A percentile compares a stretch with the other conserved stretches of the same genome.
Evolutionary conservation across 352 stramenopile genomes (phyloP).

Genomic region (Paralagenidium karlingii): DNA sequence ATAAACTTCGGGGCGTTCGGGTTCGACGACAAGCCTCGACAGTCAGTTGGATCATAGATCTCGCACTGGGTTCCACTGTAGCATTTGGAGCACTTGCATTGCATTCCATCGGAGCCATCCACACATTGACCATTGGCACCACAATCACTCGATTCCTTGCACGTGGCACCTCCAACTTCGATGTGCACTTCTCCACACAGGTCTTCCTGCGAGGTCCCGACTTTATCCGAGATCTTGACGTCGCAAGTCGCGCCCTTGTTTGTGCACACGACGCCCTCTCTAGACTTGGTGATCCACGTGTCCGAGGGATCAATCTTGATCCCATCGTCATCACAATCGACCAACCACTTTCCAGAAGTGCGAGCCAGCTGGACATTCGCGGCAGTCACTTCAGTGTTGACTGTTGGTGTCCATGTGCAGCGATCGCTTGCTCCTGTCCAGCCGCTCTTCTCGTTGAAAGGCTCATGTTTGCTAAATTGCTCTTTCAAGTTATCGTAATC

Average conservation of each 20-base stretch:
- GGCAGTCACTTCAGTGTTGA: slow-evolving; percentile 51
- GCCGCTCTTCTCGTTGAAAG: slow-evolving; percentile 28
- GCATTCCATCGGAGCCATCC: slow-evolving; percentile 36
- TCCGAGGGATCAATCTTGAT: too few species aligned
- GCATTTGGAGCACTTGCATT: slow-evolving; percentile 60
- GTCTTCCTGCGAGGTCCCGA: slow-evolving; percentile 62
- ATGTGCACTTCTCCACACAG: slow-evolving; percentile 61
- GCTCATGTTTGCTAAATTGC: slow-evolving; percentile 46
- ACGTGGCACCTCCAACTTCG: slow-evolving; percentile 44
- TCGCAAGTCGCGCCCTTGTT: slow-evolving; percentile 50
- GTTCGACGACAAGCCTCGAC: slow-evolving; percentile 46
- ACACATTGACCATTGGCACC: slow-evolving; percentile 65
- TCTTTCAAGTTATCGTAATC: slow-evolving; percentile 72
- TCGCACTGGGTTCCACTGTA: slow-evolving; percentile 71
- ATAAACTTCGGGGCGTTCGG: slow-evolving; percentile 48
- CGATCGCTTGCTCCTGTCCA: slow-evolving; percentile 48
- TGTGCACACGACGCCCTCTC: slow-evolving; percentile 60
- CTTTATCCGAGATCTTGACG: slow-evolving; percentile 22
- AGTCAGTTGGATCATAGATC: slow-evolving; percentile 56
- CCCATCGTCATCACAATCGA: too few species aligned
- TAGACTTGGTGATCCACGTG: slow-evolving; percentile 55
- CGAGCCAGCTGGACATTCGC: too few species aligned
- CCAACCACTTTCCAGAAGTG: too few species aligned
- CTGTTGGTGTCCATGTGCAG: slow-evolving; percentile 43
- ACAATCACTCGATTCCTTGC: slow-evolving; percentile 48